A percentile compares a stretch with the other conserved stretches of the same genome.
phyloP scores from a whole-genome alignment of 2,329 filamentous ascomycete genomes.

The Paracamarosporium sp. region DNA sequence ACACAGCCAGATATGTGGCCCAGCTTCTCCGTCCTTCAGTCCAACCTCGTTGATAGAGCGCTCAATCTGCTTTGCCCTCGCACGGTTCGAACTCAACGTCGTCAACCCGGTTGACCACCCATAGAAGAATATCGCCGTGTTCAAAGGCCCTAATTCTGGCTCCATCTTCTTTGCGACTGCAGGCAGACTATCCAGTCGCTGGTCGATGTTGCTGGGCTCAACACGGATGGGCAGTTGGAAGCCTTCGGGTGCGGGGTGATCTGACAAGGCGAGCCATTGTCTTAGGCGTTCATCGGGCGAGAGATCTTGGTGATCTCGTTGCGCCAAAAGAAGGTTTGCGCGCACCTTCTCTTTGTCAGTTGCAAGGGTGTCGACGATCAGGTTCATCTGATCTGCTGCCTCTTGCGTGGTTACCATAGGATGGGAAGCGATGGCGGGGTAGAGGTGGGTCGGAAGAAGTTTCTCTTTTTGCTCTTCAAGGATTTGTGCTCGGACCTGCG shows the following conservation, averaged over 20 bases:
- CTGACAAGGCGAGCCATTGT: constrained; percentile 53
- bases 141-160: constrained; percentile 64
- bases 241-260: constrained; percentile 59
- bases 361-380: constrained; percentile 48
- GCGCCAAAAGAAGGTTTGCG: constrained; percentile 64
- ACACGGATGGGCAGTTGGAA: constrained; percentile 68
- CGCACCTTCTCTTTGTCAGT: constrained; percentile 57
- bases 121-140: constrained; percentile 73
- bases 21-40: constrained; percentile 59
- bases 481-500: constrained; percentile 67
- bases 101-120: constrained; percentile 70
- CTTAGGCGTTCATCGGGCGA: constrained; percentile 21
- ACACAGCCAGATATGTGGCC: constrained; percentile 70
- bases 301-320: constrained; percentile 34
- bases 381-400: constrained; percentile 68
- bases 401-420: constrained; percentile 70
- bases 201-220: constrained; percentile 55
- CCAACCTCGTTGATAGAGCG: constrained; percentile 60
- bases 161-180: constrained; percentile 52
- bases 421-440: constrained; percentile 64
- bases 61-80: constrained; percentile 71
- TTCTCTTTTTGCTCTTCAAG: constrained; percentile 68
- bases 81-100: constrained; percentile 75
- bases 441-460: constrained; percentile 66
- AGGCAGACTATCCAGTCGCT: constrained; percentile 49